Evolutionary conservation across 2,329 filamentous ascomycete genomes (phyloP), one percentile per base, ranked within the genome.

Genomic region (Aspergillus glaucus): DNA sequence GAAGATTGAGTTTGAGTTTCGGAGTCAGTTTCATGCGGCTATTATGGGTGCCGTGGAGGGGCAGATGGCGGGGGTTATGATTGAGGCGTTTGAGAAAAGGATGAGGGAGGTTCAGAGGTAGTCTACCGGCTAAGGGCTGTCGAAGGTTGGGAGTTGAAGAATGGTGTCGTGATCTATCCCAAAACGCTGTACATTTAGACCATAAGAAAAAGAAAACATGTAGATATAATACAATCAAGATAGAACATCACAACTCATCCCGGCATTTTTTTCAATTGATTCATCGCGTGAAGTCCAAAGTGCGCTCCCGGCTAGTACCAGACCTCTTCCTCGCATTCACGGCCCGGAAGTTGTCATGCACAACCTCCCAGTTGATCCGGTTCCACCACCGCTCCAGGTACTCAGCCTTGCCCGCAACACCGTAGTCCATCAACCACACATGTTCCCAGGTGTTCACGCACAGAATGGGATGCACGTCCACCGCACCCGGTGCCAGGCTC

Each of bases 361-460:
- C 91, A 52, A 79, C 76, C 44, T 84, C 73, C 93, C 93, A 98
- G 71, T 98, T 82, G 57, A 98, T 85, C 46, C 75, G 76, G 45
- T 88, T 72, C 93, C 93, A 98, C 92, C 92, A 97, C 39, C 78
- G 77, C 65, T 87, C 79, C 46, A 91, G 76, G 68, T 82, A 98
- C 46, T 75, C 71, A 46, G 77, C 75, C 81, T 96, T 98, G 44
- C 88, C 89, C 41, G 75, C 77, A 48, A 84, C 68, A 4, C 85
- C 85, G 69, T 87, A 96, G 68, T 97, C 90, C 48, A 81, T 79
- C 67, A 97, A 73, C 82, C 87, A 98, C 7, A 86, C 85, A 71
- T 97, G 93, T 75, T 97, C 86, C 93, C 93, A 98, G 4, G 90
- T 95, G 73, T 90, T 97, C 51, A 97, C 79, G 66, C 92, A 96